Conservation (phyloP, 805 yeast species). For the Myxozyma melibiosi region DNA sequence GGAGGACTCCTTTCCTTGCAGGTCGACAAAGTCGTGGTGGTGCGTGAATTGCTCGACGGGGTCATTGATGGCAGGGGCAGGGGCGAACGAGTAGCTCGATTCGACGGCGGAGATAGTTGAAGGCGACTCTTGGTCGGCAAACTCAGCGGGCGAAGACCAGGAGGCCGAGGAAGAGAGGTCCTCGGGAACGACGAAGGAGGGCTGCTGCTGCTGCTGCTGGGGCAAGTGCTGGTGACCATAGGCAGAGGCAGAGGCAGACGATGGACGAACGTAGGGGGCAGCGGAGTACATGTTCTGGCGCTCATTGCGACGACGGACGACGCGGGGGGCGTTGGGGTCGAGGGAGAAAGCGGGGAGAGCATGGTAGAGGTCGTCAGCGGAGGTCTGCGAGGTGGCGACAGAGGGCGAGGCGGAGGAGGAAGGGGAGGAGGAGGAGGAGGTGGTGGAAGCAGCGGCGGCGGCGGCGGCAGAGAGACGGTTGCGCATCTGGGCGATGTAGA, state of each 20-base stretch:
- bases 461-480: slow-evolving; percentile 12
- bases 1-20: not conserved
- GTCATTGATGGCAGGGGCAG: not conserved
- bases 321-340: slow-evolving; percentile 13
- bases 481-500: slow-evolving; percentile 32
- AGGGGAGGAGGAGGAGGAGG: not conserved
- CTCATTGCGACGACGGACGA: slow-evolving; percentile 31
- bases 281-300: slow-evolving; percentile 15
- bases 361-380: too few relatives aligned
- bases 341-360: too few relatives aligned
- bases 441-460: not conserved
- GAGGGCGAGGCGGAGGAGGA: not conserved
- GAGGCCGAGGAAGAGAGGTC: slow-evolving; percentile 3
- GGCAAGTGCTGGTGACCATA: too few relatives aligned
- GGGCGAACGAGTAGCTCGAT: slow-evolving; percentile 1
- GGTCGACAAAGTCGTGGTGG: slow-evolving; percentile 8
- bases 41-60: slow-evolving; percentile 6
- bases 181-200: not conserved
- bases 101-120: not conserved
- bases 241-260: not conserved
- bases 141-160: slow-evolving; percentile 15
- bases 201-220: too few relatives aligned
- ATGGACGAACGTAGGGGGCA: slow-evolving; percentile 20
- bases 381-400: not conserved
- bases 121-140: slow-evolving; percentile 6